Evolutionary conservation across 352 stramenopile genomes (phyloP).

Genomic region (Globisporangium perplexum): DNA sequence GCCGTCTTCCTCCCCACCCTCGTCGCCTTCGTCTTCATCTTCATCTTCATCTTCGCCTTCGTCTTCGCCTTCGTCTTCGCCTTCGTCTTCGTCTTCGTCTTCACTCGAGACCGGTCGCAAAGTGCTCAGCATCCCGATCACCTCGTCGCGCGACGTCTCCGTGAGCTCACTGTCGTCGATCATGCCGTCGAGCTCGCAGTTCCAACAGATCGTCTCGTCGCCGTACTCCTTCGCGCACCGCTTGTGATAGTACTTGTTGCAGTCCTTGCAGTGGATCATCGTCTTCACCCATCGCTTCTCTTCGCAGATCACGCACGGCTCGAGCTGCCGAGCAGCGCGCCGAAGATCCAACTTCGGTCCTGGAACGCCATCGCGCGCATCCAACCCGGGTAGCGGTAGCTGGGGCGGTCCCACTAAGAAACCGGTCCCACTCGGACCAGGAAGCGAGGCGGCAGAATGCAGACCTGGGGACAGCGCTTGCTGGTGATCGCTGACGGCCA

Average conservation of each 20-base stretch:
- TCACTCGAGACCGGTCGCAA: conserved; percentile 23
- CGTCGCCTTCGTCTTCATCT: neutral
- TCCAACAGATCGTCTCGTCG: conserved; percentile 66
- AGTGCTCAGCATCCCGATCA: conserved; percentile 36
- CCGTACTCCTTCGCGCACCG: conserved; percentile 66
- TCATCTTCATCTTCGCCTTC: too few species aligned
- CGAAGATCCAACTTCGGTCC: conserved; percentile 16
- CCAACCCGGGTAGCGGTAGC: neutral
- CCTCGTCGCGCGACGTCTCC: conserved; percentile 35
- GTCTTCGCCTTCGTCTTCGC: conserved; percentile 14
- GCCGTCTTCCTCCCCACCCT: too few species aligned
- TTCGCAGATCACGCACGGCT: conserved; percentile 58
- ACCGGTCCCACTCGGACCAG: neutral
- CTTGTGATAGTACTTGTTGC: conserved; percentile 67
- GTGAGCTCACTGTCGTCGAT: conserved; percentile 77
- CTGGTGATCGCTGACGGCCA: neutral
- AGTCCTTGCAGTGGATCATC: conserved; percentile 38
- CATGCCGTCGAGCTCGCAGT: conserved; percentile 64
- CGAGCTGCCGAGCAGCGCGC: conserved; percentile 18
- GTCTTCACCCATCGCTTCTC: conserved; percentile 28
- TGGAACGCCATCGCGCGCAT: conserved; percentile 1
- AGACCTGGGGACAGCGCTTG: conserved; percentile 5
- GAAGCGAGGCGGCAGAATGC: neutral
- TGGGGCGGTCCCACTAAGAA: neutral
- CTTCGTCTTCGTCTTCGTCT: conserved; percentile 11